A percentile compares a stretch with the other conserved stretches of the same genome.
phyloP scores from a whole-genome alignment of 495 filamentous ascomycete species.

The Penicillium soppii region DNA sequence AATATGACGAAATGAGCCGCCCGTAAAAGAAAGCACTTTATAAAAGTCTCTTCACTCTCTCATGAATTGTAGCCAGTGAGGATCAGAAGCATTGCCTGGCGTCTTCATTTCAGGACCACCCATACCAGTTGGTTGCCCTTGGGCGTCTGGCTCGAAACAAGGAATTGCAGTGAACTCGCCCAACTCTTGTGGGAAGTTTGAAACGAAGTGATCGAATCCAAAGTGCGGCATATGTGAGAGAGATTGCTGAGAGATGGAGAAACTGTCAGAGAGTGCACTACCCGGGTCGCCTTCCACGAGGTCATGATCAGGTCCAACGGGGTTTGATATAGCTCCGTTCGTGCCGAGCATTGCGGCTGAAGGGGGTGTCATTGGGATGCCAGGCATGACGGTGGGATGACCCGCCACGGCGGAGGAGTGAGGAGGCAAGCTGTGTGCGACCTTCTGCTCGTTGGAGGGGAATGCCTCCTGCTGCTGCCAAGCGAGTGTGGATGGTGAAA shows the following conservation, averaged over 20 bases:
- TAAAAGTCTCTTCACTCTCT: slow-evolving; percentile 20
- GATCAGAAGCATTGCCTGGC: slow-evolving; percentile 21
- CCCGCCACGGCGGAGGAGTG: slow-evolving; percentile 11
- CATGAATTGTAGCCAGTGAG: slow-evolving; percentile 44
- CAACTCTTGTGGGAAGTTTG: slow-evolving; percentile 47
- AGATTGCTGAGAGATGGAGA: slow-evolving; percentile 29
- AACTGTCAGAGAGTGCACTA: slow-evolving; percentile 28
- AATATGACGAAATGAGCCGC: neutral
- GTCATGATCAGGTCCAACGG: slow-evolving; percentile 12
- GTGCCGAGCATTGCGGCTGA: slow-evolving; percentile 8
- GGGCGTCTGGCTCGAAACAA: slow-evolving; percentile 43
- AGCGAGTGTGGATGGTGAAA: slow-evolving; percentile 33
- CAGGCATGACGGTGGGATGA: slow-evolving; percentile 7
- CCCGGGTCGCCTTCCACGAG: slow-evolving; percentile 22
- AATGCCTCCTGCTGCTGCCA: slow-evolving; percentile 19
- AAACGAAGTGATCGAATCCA: slow-evolving; percentile 47
- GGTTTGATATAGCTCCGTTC: slow-evolving; percentile 11
- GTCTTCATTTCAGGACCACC: slow-evolving; percentile 27
- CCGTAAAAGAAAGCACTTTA: neutral
- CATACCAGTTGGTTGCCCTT: slow-evolving; percentile 19
- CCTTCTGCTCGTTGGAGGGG: slow-evolving; percentile 17
- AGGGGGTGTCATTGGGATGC: slow-evolving; percentile 18
- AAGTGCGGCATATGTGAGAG: slow-evolving; percentile 40
- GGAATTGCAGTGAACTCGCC: slow-evolving; percentile 49
- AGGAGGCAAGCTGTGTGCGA: slow-evolving; percentile 13